These are phyloP conservation scores for Arthrobotrys pseudoclavata DNA, from an alignment of 2,329 filamentous ascomycete genomes.

Conservation along the genomic window DNA sequence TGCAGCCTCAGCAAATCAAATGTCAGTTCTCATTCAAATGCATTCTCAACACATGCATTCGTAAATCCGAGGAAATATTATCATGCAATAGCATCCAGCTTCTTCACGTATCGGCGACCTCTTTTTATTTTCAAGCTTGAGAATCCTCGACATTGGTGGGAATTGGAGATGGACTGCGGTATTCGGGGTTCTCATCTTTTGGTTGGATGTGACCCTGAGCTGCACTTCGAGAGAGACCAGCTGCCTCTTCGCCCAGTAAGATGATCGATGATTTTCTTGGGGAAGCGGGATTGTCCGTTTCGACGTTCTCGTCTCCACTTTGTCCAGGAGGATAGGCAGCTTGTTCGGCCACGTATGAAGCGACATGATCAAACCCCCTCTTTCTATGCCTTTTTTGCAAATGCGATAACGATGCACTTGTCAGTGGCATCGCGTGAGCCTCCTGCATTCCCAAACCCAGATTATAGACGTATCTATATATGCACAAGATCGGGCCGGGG, in stretches of 20 bases:
- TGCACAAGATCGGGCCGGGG: slow-evolving; percentile 32
- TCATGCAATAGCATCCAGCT: slow-evolving; percentile 36
- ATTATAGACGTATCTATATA: slow-evolving; percentile 18
- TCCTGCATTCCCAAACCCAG: slow-evolving; percentile 40
- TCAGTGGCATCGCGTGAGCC: slow-evolving; percentile 46
- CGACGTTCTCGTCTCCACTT: slow-evolving; percentile 34
- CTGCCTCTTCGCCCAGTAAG: slow-evolving; percentile 17
- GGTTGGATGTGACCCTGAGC: slow-evolving; percentile 4
- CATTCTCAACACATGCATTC: slow-evolving; percentile 34
- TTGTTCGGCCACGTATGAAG: slow-evolving; percentile 57
- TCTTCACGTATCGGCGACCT: slow-evolving; percentile 50
- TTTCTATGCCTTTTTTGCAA: slow-evolving; percentile 27
- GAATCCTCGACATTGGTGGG: slow-evolving; percentile 4
- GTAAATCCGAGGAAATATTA: slow-evolving; percentile 21
- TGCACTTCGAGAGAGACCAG: slow-evolving; percentile 29
- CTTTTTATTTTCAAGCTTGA: slow-evolving; percentile 3
- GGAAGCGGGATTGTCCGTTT: slow-evolving; percentile 39
- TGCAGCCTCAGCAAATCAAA: slow-evolving; percentile 54
- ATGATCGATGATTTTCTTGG: slow-evolving; percentile 31
- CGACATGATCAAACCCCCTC: slow-evolving; percentile 29
- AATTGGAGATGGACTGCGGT: slow-evolving; percentile 20
- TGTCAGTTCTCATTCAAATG: slow-evolving; percentile 19
- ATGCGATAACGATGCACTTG: slow-evolving; percentile 48
- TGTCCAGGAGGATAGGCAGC: slow-evolving; percentile 36
- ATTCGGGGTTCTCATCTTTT: slow-evolving; percentile 44